Evolutionary conservation across 345 rosid species (phyloP).

Genomic region (Eucalyptus tenuipes): DNA sequence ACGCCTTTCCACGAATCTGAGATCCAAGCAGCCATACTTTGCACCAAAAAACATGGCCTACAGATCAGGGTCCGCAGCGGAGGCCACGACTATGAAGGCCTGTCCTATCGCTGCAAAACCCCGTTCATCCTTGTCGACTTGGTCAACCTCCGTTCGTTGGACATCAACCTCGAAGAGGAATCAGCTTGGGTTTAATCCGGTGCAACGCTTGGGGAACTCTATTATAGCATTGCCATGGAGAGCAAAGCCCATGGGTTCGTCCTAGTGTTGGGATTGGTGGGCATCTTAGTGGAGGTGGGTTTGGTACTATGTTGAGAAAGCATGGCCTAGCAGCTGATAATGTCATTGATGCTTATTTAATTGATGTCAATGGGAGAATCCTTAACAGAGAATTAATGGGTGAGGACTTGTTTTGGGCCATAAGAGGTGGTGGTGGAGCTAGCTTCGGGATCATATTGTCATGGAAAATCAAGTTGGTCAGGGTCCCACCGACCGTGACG

Average conservation of each 20-base stretch:
- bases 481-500: slow-evolving; percentile 27
- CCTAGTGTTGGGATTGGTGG: slow-evolving; percentile 34
- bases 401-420: slow-evolving; percentile 47
- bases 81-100: slow-evolving; percentile 51
- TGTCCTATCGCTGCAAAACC: slow-evolving; percentile 16
- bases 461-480: slow-evolving; percentile 30
- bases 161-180: slow-evolving; percentile 1
- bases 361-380: slow-evolving; percentile 22
- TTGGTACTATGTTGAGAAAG: slow-evolving; percentile 35
- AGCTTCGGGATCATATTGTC: slow-evolving; percentile 36
- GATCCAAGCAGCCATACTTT: slow-evolving; percentile 25
- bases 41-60: slow-evolving; percentile 10
- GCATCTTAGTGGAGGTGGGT: slow-evolving; percentile 26
- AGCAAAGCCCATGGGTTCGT: slow-evolving; percentile 25
- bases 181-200: slow-evolving; percentile 38
- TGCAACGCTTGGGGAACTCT: slow-evolving; percentile 37
- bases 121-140: slow-evolving; percentile 33
- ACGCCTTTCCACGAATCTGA: slow-evolving; percentile 23
- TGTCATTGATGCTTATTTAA: slow-evolving; percentile 20
- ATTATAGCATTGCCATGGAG: slow-evolving; percentile 19
- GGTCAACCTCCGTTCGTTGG: slow-evolving; percentile 11
- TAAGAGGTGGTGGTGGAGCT: slow-evolving; percentile 43
- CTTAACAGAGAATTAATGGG: slow-evolving; percentile 31
- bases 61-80: slow-evolving; percentile 40
- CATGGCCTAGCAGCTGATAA: slow-evolving; percentile 33